Percentiles rank a stretch among this genome's conserved stretches.
Conservation (phyloP, 768 basidiomycete species). For the Boletales sp. region DNA sequence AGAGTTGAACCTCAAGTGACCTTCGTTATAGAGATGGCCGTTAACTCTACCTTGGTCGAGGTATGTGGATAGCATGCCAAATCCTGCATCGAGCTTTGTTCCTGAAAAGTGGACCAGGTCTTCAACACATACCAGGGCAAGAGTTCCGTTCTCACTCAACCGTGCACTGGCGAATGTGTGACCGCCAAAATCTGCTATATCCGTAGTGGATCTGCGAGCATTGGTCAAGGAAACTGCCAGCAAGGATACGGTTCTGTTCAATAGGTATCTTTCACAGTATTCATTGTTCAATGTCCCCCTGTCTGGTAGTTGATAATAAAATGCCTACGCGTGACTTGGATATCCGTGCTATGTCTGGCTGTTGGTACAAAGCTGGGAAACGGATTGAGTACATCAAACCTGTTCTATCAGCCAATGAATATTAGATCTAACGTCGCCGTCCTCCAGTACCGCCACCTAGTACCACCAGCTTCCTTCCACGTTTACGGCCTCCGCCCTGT, state of each 20-base stretch:
- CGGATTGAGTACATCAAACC: background rate
- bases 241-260: slow-evolving; percentile 66
- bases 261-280: slow-evolving; percentile 7
- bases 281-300: too few relatives aligned
- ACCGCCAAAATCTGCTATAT: slow-evolving; percentile 74
- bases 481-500: slow-evolving; percentile 52
- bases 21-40: slow-evolving; percentile 48
- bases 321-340: background rate
- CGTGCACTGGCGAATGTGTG: slow-evolving; percentile 62
- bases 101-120: slow-evolving; percentile 34
- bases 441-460: slow-evolving; percentile 62
- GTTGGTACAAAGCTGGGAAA: slow-evolving; percentile 12
- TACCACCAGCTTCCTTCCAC: slow-evolving; percentile 63
- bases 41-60: slow-evolving; percentile 52
- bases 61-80: slow-evolving; percentile 33
- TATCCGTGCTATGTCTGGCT: slow-evolving; percentile 5
- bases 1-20: background rate
- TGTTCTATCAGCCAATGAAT: background rate
- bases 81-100: background rate
- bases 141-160: slow-evolving; percentile 46
- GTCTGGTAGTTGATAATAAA: too few relatives aligned
- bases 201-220: slow-evolving; percentile 64
- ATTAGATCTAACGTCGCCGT: slow-evolving; percentile 36
- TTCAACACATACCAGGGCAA: slow-evolving; percentile 76
- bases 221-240: slow-evolving; percentile 57